Base-by-base conservation (phyloP, 306 rosid species). In the Pachyrhizus erosus region DNA sequence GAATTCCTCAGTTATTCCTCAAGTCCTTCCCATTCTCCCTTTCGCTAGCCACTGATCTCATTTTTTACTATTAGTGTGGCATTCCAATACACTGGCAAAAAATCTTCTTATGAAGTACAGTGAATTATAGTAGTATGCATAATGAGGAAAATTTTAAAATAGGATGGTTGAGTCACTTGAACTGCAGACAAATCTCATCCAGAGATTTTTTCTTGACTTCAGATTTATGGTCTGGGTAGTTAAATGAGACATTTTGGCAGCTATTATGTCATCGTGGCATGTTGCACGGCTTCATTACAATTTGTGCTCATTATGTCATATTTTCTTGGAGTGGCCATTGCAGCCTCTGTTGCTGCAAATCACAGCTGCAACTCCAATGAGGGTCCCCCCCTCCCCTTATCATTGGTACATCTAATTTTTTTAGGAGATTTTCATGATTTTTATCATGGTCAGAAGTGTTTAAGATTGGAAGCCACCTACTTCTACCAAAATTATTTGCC, bases 321-420 rank as follows among this genome's bases (percentile, higher is more conserved):
- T 70, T 45, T 70, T 70, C 14, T 72, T 72, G 77, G 26, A 68
- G 33, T 24, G 5, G 54, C 74, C 20, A 40, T 40, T 24, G 17
- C 6, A 9, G 46, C 33, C 12, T 0, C 15, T 18, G 33, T 40
- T 11, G 15, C 73, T 39, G 27, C 49, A 67, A n/a, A 14, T 37
- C 48, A 33, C 48, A 58, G 62, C 29, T 21, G 62, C 64, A 57
- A 57, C 31, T 57, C 64, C 64, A 55, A 55, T 55, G 14, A 20
- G 29, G 13, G 14, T 20, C 2, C 4, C 27, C 26, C 21, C 9
- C 21, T 48, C 55, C 21, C 26, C 10, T 5, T 9, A 3, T 20
- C 24, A 52, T 21, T 55, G 23, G 24, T 33, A 17, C 15, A 60
- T 48, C 21, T 17, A 46, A 27, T 27, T 27, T 27, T 27, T 27